phyloP scores from a whole-genome alignment of 2,329 filamentous ascomycete species.

The Simplicillium aogashimaense region DNA sequence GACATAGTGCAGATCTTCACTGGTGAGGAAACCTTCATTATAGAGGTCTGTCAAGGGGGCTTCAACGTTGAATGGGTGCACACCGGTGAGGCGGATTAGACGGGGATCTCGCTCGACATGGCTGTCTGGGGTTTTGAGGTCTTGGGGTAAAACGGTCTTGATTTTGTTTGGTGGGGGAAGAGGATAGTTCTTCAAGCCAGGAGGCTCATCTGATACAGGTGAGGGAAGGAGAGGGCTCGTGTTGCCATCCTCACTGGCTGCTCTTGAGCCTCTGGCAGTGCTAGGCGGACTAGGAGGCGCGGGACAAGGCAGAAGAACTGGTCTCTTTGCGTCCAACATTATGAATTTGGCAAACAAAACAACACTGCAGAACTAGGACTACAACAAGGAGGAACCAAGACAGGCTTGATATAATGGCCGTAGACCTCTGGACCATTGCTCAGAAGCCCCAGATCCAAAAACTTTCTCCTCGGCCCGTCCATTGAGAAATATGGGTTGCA shows the following conservation, averaged over 20 bases:
- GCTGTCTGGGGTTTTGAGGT: constrained; percentile 72
- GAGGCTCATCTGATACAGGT: constrained; percentile 7
- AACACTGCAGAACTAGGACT: too few relatives aligned
- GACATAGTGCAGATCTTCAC: constrained; percentile 82
- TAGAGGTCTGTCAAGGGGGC: constrained; percentile 70
- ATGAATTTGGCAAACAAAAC: too few relatives aligned
- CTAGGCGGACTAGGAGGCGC: constrained; percentile 5
- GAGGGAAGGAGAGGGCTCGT: not conserved
- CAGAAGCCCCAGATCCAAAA: too few relatives aligned
- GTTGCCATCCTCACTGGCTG: constrained; percentile 18
- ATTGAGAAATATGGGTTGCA: too few relatives aligned
- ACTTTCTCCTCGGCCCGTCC: too few relatives aligned
- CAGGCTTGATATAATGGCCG: too few relatives aligned
- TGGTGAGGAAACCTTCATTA: constrained; percentile 75
- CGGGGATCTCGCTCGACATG: constrained; percentile 74
- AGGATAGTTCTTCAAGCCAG: constrained; percentile 35
- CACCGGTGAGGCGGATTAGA: constrained; percentile 76
- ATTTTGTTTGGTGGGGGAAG: constrained; percentile 57
- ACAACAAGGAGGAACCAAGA: too few relatives aligned
- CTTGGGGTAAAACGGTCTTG: constrained; percentile 58
- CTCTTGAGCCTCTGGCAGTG: constrained; percentile 18
- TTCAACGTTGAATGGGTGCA: constrained; percentile 88
- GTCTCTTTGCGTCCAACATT: too few relatives aligned
- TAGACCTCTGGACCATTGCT: too few relatives aligned
- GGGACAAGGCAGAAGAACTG: too few relatives aligned